Base-by-base conservation (phyloP, 179 eudicot species). In the Carnegiea gigantea region DNA sequence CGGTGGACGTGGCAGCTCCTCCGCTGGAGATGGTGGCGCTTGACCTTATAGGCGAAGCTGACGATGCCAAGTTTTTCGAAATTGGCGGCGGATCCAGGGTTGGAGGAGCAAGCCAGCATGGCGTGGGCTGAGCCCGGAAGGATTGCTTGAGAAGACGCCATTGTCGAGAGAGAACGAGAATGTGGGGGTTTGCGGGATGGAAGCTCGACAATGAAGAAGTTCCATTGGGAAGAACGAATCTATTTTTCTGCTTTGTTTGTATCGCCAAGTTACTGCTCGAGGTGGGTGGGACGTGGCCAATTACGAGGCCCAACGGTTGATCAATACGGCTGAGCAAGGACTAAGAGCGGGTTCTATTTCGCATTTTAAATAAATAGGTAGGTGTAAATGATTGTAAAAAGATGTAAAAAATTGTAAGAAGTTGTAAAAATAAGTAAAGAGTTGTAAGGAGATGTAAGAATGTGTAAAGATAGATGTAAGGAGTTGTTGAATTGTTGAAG, bases 61-160 rank as follows among this genome's bases (percentile, higher is more conserved):
- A n/a, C 26, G 8, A 9, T 30, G 10, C 46, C 23, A 10, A 70
- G 62, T 2, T 51, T 15, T 1, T 57, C 70, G 53, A 44, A 57
- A 71, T 30, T 81, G 33, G 43, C 72, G 48, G 81, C 73, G 68
- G 77, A 17, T 23, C 36, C 36, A 1, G 30, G 57, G 24, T 43
- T 20, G 77, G 77, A n/a, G 23, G 85, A 43, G 6, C 21, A 59
- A n/a, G 84, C 67, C 46, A 77, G 6, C 44, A 40, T 40, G 9
- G 44, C 44, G 44, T 40, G 44, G 5, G 78, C 15, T 33, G 82
- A 67, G 40, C 84, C 82, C 49, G 77, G 28, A 33, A 82, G 44
- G 49, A 74, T 30, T 18, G 82, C 79, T 78, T 84, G 84, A 43
- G 86, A 84, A 51, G 64, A 62, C 53, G 84, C 80, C 6, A 80